Percentiles rank a stretch among this genome's conserved stretches.
Conservation (phyloP, 345 rosid genomes). For the Salix exigua region DNA sequence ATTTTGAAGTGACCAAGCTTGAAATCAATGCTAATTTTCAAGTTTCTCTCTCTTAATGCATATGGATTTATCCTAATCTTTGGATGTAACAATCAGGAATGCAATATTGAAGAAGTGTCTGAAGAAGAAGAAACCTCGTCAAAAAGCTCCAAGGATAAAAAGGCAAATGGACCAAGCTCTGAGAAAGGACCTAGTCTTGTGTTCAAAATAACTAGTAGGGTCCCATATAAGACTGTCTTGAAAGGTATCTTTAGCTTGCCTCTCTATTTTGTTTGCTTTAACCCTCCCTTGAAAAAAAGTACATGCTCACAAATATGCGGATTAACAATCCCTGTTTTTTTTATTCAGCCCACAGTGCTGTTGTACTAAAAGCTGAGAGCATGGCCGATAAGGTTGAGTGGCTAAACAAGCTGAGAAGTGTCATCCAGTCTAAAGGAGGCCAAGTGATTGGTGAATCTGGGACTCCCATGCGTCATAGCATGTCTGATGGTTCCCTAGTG, state of each 20-base stretch:
- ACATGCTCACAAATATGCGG: not conserved
- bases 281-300: not conserved
- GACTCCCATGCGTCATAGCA: slow-evolving; percentile 74
- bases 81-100: slow-evolving; percentile 52
- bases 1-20: not conserved
- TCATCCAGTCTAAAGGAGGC: slow-evolving; percentile 65
- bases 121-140: slow-evolving; percentile 74
- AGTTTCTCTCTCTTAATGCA: not conserved
- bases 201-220: slow-evolving; percentile 80
- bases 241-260: slow-evolving; percentile 52
- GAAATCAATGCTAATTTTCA: not conserved
- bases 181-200: slow-evolving; percentile 62
- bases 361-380: slow-evolving; percentile 83
- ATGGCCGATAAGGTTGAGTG: slow-evolving; percentile 79
- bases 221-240: slow-evolving; percentile 86
- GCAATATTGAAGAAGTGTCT: slow-evolving; percentile 69
- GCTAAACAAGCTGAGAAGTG: slow-evolving; percentile 71
- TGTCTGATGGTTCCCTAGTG: slow-evolving; percentile 97
- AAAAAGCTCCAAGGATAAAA: slow-evolving; percentile 85
- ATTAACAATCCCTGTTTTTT: slow-evolving; percentile 2
- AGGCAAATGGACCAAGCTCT: slow-evolving; percentile 71
- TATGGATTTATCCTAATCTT: slow-evolving; percentile 3
- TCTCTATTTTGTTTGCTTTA: not conserved
- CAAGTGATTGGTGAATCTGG: slow-evolving; percentile 53
- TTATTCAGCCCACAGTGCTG: slow-evolving; percentile 79